These are phyloP conservation scores for Lactarius psammicola DNA, from an alignment of 768 basidiomycete species.

Conservation along the genomic window DNA sequence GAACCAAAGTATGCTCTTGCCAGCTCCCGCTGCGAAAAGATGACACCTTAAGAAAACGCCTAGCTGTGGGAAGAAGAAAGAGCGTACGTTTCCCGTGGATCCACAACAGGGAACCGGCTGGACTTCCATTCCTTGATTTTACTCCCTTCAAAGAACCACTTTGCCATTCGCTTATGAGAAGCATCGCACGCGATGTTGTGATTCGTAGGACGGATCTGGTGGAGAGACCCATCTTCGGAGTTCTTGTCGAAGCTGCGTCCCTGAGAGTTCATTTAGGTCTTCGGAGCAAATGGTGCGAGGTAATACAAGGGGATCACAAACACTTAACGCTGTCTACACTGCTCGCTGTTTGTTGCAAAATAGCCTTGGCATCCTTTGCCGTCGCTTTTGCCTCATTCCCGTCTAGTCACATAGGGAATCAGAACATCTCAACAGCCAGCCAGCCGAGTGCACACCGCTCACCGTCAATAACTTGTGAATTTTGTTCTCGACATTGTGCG, in stretches of 20 bases:
- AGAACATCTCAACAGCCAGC: neutral
- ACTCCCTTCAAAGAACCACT: constrained; percentile 3
- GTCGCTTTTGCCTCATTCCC: neutral
- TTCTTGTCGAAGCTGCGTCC: neutral
- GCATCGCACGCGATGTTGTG: constrained; percentile 1
- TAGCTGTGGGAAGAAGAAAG: neutral
- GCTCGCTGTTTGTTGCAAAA: neutral
- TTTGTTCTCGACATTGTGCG: neutral
- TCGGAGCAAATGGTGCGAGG: too few relatives aligned
- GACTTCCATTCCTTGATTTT: neutral
- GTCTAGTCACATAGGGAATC: neutral
- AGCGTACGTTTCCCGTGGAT: neutral
- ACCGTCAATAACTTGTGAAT: neutral
- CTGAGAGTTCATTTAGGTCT: neutral
- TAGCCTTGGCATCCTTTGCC: neutral
- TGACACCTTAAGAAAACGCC: neutral
- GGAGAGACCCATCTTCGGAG: neutral
- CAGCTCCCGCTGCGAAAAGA: neutral
- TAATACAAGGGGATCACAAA: neutral
- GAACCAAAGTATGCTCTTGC: neutral
- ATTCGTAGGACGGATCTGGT: constrained; percentile 5
- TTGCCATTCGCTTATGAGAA: neutral
- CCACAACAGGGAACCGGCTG: neutral
- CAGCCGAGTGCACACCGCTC: neutral
- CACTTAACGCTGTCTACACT: neutral